Evolutionary conservation across 2,329 filamentous ascomycete species (phyloP).

Genomic region (Trichoderma simmonsii): DNA sequence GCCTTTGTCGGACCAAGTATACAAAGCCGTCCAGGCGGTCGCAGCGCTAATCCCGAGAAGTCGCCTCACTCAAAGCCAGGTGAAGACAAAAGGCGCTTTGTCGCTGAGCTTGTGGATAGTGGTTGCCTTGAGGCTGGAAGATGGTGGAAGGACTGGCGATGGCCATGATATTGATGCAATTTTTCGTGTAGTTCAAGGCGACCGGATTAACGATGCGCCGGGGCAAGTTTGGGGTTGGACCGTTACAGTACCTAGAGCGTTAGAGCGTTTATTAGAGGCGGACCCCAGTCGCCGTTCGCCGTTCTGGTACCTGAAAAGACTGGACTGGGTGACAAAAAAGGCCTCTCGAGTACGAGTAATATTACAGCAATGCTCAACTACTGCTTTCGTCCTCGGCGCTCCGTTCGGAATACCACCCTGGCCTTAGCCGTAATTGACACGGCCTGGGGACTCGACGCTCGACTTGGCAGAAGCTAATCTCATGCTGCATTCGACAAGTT

Average conservation of each 20-base stretch:
- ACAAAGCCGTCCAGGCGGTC: constrained; percentile 3
- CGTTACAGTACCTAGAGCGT: background rate
- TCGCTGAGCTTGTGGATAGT: background rate
- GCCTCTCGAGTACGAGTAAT: background rate
- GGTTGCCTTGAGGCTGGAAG: constrained; percentile 10
- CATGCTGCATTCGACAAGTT: background rate
- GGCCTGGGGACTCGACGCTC: background rate
- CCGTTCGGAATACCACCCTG: constrained; percentile 7
- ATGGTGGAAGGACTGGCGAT: constrained; percentile 11
- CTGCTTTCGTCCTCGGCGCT: constrained; percentile 8
- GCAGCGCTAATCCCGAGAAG: constrained; percentile 7
- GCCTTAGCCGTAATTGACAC: constrained; percentile 12
- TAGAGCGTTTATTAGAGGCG: background rate
- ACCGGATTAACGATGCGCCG: constrained; percentile 17
- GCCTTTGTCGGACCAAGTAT: background rate
- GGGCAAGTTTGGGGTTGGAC: background rate
- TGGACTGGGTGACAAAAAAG: background rate
- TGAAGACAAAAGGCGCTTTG: background rate
- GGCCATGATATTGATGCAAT: constrained; percentile 15
- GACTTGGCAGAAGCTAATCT: background rate
- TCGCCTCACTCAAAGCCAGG: constrained; percentile 11
- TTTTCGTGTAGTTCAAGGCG: constrained; percentile 18
- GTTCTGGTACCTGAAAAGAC: background rate
- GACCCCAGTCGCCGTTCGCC: background rate
- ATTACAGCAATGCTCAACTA: constrained; percentile 1